Evolutionary conservation across 768 basidiomycete species (phyloP).

Genomic region (Trametes punicea): DNA sequence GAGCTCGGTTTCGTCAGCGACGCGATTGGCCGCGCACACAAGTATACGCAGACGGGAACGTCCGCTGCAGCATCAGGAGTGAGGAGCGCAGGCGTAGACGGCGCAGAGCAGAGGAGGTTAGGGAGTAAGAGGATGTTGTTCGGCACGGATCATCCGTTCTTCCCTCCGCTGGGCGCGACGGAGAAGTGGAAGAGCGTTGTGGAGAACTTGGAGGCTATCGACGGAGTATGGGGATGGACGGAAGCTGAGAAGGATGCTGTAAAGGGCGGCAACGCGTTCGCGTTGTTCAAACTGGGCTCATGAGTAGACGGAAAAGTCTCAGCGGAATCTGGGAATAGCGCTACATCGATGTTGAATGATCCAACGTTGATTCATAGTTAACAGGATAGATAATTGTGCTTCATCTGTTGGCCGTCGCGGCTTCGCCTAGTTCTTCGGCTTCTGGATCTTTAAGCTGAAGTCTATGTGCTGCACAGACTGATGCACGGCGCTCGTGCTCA

Average conservation of each 20-base stretch:
- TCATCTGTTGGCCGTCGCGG: not conserved
- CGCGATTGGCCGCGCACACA: conserved; percentile 56
- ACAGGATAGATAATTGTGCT: not conserved
- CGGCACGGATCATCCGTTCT: conserved; percentile 90
- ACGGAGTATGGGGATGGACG: conserved; percentile 58
- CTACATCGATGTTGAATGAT: conserved; percentile 2
- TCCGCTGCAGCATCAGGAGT: conserved; percentile 14
- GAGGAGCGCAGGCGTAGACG: conserved; percentile 15
- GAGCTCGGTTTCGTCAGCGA: conserved; percentile 79
- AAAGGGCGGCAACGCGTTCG: conserved; percentile 68
- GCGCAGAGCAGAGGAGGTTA: conserved; percentile 35
- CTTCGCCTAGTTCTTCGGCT: conserved; percentile 37
- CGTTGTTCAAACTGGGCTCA: conserved; percentile 49
- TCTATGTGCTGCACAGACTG: conserved; percentile 94
- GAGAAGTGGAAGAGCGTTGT: conserved; percentile 84
- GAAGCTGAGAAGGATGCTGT: conserved; percentile 61
- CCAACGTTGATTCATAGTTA: not conserved
- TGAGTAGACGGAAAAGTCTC: not conserved
- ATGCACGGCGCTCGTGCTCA: conserved; percentile 88
- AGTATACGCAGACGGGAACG: conserved; percentile 33
- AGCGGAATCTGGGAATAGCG: not conserved
- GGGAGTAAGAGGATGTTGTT: conserved; percentile 69
- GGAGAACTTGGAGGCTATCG: conserved; percentile 81
- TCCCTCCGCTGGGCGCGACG: conserved; percentile 67
- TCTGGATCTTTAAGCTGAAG: conserved; percentile 95